Evolutionary conservation across 2,329 filamentous ascomycete genomes (phyloP).

Genomic region (Fusarium torreyae): DNA sequence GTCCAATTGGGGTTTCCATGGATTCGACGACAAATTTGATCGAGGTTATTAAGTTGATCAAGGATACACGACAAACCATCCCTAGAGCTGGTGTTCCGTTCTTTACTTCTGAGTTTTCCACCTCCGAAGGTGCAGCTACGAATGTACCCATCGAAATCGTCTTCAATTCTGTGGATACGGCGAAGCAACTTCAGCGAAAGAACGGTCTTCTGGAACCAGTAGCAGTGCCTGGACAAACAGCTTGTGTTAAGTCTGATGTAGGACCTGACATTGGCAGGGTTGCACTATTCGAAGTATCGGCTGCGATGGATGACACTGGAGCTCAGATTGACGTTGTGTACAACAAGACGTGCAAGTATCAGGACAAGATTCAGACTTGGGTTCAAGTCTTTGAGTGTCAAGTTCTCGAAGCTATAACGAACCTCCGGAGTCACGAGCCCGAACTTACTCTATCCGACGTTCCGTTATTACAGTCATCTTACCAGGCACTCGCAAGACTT

Average conservation of each 20-base stretch:
- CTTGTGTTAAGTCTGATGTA: slow-evolving; percentile 60
- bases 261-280: slow-evolving; percentile 64
- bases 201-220: slow-evolving; percentile 67
- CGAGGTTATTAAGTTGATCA: slow-evolving; percentile 66
- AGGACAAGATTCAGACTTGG: slow-evolving; percentile 63
- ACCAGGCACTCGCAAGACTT: slow-evolving; percentile 62
- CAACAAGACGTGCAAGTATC: slow-evolving; percentile 59
- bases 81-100: slow-evolving; percentile 63
- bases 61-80: slow-evolving; percentile 65
- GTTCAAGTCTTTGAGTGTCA: slow-evolving; percentile 63
- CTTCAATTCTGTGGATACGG: slow-evolving; percentile 69
- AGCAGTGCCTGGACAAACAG: slow-evolving; percentile 57
- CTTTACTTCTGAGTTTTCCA: slow-evolving; percentile 63
- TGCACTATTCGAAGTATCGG: slow-evolving; percentile 66
- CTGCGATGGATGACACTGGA: slow-evolving; percentile 60
- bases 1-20: slow-evolving; percentile 63
- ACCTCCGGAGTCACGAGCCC: slow-evolving; percentile 59
- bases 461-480: slow-evolving; percentile 63
- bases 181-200: slow-evolving; percentile 63
- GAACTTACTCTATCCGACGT: slow-evolving; percentile 67
- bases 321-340: slow-evolving; percentile 64
- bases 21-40: slow-evolving; percentile 65
- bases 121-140: slow-evolving; percentile 50
- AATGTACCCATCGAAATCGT: slow-evolving; percentile 70
- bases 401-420: slow-evolving; percentile 61